A percentile compares a stretch with the other conserved stretches of the same genome.
phyloP scores from a whole-genome alignment of 2,329 filamentous ascomycete species.

The Blastomyces emzantsi region DNA sequence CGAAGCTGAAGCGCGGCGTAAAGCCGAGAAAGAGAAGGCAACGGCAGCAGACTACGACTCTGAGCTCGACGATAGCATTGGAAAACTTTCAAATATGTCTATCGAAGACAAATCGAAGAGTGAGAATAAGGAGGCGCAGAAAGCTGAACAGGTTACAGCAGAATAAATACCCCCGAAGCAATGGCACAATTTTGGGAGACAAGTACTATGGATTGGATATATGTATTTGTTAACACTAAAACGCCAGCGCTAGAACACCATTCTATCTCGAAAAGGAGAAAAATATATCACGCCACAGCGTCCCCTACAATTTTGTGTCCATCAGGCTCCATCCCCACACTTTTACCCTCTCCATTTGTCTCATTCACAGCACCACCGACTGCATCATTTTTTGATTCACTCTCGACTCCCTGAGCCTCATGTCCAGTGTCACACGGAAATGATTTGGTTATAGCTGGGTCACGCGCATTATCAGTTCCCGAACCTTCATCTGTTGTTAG shows the following conservation, averaged over 20 bases:
- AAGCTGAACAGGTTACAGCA: neutral
- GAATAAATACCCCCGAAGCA: neutral
- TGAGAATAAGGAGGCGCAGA: constrained; percentile 18
- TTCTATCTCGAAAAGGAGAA: neutral
- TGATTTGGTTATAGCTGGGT: too few species aligned
- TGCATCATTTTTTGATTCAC: neutral
- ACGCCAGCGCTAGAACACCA: neutral
- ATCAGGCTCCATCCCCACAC: constrained; percentile 58
- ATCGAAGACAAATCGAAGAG: constrained; percentile 27
- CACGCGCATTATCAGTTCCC: neutral
- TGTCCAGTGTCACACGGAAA: too few species aligned
- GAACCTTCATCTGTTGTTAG: constrained; percentile 7
- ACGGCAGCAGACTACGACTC: constrained; percentile 19
- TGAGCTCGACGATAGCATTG: constrained; percentile 32
- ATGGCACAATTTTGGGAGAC: neutral
- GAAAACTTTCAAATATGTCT: constrained; percentile 34
- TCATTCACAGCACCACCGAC: constrained; percentile 23
- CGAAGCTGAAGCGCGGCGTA: constrained; percentile 27
- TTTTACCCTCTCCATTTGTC: constrained; percentile 31
- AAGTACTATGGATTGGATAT: neutral
- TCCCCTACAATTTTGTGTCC: constrained; percentile 6
- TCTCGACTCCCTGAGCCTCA: neutral
- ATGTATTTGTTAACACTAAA: neutral
- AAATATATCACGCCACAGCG: neutral
- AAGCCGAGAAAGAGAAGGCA: constrained; percentile 17